Percentiles rank a stretch among this genome's conserved stretches.
These are phyloP conservation scores for Royoungia palumana DNA, from an alignment of 768 basidiomycete genomes.

Conservation along the genomic window DNA sequence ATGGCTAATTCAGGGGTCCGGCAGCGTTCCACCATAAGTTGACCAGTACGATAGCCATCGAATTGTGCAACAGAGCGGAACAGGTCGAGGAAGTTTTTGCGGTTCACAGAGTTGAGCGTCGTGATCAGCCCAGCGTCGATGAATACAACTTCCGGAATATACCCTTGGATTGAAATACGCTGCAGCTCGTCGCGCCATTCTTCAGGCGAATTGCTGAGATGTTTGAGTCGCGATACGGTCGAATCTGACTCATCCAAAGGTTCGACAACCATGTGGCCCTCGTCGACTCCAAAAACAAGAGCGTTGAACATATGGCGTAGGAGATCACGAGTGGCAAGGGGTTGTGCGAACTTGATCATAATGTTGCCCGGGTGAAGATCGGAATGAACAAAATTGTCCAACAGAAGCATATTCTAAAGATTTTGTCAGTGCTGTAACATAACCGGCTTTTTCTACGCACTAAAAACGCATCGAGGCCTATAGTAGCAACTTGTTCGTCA, in stretches of 20 bases:
- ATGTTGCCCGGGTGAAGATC: conserved; percentile 94
- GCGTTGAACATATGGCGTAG: conserved; percentile 57
- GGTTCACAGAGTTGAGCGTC: conserved; percentile 75
- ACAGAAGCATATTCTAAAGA: conserved; percentile 87
- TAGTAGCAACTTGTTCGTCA: conserved; percentile 84
- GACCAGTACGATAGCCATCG: conserved; percentile 92
- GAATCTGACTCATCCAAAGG: conserved; percentile 45
- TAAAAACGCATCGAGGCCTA: conserved; percentile 93
- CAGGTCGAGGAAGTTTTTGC: conserved; percentile 92
- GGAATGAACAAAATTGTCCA: conserved; percentile 97
- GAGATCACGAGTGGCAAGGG: conserved; percentile 64
- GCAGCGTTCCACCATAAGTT: conserved; percentile 95
- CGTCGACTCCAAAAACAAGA: conserved; percentile 43
- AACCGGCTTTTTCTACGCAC: conserved; percentile 42
- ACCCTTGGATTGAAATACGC: conserved; percentile 62
- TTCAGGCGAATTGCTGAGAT: conserved; percentile 52
- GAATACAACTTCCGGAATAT: conserved; percentile 91
- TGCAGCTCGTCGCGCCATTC: conserved; percentile 73
- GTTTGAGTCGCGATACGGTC: conserved; percentile 69
- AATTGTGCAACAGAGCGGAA: conserved; percentile 96
- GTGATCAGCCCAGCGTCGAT: conserved; percentile 96
- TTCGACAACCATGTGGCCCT: conserved; percentile 19
- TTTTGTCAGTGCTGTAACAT: conserved; percentile 1
- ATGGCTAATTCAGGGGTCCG: conserved; percentile 85
- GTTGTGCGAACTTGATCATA: conserved; percentile 95